phyloP scores from a whole-genome alignment of 2,329 filamentous ascomycete genomes.

The Fusarium pilosicola region DNA sequence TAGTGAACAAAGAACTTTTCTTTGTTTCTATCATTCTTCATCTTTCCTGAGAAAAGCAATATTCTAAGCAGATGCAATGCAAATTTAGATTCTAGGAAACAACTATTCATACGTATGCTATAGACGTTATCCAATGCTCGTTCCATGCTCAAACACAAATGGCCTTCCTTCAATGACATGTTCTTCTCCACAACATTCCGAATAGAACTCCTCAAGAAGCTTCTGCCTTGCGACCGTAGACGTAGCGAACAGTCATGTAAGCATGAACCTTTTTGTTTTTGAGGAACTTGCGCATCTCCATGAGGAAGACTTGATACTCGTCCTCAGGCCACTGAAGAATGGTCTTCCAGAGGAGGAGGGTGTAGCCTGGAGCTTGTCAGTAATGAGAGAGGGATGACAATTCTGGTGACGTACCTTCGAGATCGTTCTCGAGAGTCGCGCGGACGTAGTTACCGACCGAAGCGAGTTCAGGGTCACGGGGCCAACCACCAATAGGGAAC shows the following conservation, averaged over 20 bases:
- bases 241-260: constrained; percentile 36
- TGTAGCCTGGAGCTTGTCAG: constrained; percentile 21
- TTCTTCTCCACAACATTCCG: neutral
- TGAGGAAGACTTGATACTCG: constrained; percentile 35
- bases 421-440: constrained; percentile 37
- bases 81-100: neutral
- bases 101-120: neutral
- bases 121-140: neutral
- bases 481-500: constrained; percentile 39
- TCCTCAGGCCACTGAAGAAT: constrained; percentile 36
- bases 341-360: constrained; percentile 31
- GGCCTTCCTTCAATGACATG: too few relatives aligned
- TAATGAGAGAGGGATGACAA: rapidly evolving
- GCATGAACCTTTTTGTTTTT: constrained; percentile 26
- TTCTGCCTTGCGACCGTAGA: constrained; percentile 31
- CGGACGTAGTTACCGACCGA: constrained; percentile 35
- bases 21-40: rapidly evolving
- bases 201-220: neutral
- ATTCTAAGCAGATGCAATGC: neutral
- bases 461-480: constrained; percentile 20
- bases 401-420: constrained; percentile 13
- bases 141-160: neutral
- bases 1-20: too few relatives aligned
- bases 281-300: constrained; percentile 29
- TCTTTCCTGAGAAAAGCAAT: too few relatives aligned